These are phyloP conservation scores for Zhuliangozyma parablackwelliae DNA, from an alignment of 1,139 yeast genomes.

Conservation along the genomic window DNA sequence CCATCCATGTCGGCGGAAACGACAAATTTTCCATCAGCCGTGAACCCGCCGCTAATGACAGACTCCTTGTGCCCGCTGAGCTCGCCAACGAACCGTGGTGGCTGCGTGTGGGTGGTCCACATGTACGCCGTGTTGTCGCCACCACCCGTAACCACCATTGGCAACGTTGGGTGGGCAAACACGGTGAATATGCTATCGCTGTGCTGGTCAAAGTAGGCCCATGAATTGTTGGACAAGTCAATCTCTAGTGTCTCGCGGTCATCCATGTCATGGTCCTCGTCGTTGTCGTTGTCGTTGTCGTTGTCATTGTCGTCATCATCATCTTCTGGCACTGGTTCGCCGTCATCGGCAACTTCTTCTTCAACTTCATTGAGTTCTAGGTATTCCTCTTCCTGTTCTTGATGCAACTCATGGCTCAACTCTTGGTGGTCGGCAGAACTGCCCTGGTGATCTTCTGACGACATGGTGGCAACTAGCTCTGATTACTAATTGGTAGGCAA, in stretches of 20 bases:
- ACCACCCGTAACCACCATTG: conserved; percentile 75
- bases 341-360: conserved; percentile 41
- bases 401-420: background rate
- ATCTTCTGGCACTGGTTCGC: conserved; percentile 1
- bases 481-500: no score
- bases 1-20: conserved; percentile 97
- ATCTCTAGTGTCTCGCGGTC: conserved; percentile 36
- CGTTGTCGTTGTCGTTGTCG: conserved; percentile 20
- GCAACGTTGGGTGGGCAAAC: conserved; percentile 75
- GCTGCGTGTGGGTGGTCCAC: conserved; percentile 88
- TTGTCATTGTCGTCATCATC: conserved; percentile 40
- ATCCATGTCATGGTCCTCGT: conserved; percentile 25
- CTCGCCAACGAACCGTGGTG: conserved; percentile 74
- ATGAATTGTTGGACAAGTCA: conserved; percentile 85
- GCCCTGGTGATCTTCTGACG: no score
- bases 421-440: no score
- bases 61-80: conserved; percentile 81
- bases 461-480: no score
- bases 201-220: conserved; percentile 85
- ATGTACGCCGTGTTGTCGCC: conserved; percentile 87
- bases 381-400: conserved; percentile 41
- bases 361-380: conserved; percentile 56
- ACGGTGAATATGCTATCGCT: conserved; percentile 78
- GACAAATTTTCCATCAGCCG: conserved; percentile 72
- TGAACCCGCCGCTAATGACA: conserved; percentile 79